Conservation (phyloP, 106 monocot genomes). For the Hemerocallis citrina region DNA sequence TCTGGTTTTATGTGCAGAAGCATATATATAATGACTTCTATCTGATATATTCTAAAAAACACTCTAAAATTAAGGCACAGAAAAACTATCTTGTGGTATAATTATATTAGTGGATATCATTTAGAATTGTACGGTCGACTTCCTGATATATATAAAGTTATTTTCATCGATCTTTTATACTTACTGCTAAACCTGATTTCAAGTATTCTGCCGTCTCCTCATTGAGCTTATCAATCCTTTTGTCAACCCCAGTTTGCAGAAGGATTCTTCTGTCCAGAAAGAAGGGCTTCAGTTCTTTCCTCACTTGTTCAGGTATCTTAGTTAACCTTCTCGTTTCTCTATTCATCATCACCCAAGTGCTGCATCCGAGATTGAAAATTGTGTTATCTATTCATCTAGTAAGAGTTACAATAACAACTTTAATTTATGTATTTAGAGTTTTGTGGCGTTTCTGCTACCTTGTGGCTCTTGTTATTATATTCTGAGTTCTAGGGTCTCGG, state of each 20-base stretch:
- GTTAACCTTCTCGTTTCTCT: constrained; percentile 44
- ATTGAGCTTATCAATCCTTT: constrained; percentile 34
- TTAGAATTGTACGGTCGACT: too few species aligned
- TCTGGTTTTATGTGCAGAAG: too few species aligned
- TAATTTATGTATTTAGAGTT: too few species aligned
- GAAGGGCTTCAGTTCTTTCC: constrained; percentile 39
- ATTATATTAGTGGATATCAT: too few species aligned
- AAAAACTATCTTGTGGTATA: too few species aligned
- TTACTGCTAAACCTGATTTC: constrained; percentile 51
- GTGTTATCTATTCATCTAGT: too few species aligned
- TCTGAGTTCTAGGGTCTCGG: constrained; percentile 17
- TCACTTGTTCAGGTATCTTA: constrained; percentile 49
- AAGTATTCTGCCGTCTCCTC: constrained; percentile 35
- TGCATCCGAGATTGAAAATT: constrained; percentile 11
- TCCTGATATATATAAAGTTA: too few species aligned
- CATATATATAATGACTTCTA: too few species aligned
- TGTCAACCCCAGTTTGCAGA: neutral
- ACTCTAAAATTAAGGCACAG: too few species aligned
- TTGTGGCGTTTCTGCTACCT: constrained; percentile 14
- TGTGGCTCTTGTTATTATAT: constrained; percentile 31
- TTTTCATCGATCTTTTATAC: too few species aligned
- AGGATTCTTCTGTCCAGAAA: constrained; percentile 25
- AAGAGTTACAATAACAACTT: too few species aligned
- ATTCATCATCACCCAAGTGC: constrained; percentile 72
- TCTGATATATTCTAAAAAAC: too few species aligned